Evolutionary conservation across 192 early-diverging fungal species (phyloP).

Genomic region (Gamsiella multidivaricata): DNA sequence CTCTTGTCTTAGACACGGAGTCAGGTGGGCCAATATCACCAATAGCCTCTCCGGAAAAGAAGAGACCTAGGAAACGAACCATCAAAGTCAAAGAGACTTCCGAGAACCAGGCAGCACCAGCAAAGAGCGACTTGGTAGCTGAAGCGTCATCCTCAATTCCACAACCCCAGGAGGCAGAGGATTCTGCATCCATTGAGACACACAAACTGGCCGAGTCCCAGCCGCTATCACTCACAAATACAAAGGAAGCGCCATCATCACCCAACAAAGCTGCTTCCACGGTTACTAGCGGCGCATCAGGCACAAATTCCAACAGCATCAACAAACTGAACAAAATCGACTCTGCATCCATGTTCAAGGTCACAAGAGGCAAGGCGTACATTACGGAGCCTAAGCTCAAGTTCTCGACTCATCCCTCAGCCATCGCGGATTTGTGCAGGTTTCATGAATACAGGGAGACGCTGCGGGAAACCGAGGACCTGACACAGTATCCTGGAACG

Average conservation of each 20-base stretch:
- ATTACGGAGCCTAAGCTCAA: constrained; percentile 49
- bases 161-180: neutral
- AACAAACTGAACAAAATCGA: constrained; percentile 44
- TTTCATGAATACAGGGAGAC: constrained; percentile 43
- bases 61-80: constrained; percentile 14
- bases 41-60: neutral
- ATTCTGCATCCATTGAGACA: neutral
- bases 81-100: constrained; percentile 10
- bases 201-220: neutral
- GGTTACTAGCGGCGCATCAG: neutral
- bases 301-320: neutral
- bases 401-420: constrained; percentile 33
- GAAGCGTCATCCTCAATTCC: neutral
- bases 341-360: constrained; percentile 45
- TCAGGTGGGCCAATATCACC: neutral
- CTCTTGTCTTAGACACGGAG: neutral
- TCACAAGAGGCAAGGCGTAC: constrained; percentile 40
- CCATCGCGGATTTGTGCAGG: constrained; percentile 36
- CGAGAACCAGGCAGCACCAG: neutral
- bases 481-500: constrained; percentile 6
- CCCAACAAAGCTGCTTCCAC: constrained; percentile 19
- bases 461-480: constrained; percentile 21
- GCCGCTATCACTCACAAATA: neutral
- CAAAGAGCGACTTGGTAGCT: neutral
- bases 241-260: constrained; percentile 7